A percentile compares a stretch with the other conserved stretches of the same genome.
Conservation (phyloP, 2,329 filamentous ascomycete genomes). For the Penicillium sp. region DNA sequence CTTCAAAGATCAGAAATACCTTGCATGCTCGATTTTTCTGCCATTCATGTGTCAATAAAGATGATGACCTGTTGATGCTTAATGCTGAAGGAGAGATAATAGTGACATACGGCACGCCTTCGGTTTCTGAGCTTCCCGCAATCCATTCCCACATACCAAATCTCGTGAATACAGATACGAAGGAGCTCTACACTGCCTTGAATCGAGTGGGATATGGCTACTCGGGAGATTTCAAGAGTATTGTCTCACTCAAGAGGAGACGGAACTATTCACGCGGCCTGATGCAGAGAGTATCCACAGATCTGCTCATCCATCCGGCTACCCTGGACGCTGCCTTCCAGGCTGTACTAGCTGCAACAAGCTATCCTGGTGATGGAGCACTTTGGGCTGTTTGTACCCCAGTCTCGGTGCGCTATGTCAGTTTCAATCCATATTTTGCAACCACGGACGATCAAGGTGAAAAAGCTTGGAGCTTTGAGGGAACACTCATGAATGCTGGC, state of each 20-base stretch:
- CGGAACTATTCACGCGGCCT: background rate
- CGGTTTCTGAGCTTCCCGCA: background rate
- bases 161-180: background rate
- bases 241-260: background rate
- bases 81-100: background rate
- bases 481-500: background rate
- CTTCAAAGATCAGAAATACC: background rate
- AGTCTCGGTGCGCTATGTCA: background rate
- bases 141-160: background rate
- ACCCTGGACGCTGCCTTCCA: constrained; percentile 1
- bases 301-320: background rate
- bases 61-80: background rate
- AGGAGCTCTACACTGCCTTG: background rate
- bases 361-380: background rate
- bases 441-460: background rate
- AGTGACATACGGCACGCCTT: background rate
- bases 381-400: background rate
- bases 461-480: background rate
- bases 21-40: background rate
- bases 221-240: background rate
- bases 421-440: background rate
- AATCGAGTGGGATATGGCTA: background rate
- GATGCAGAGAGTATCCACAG: background rate
- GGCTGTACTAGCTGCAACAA: background rate
- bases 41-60: background rate